Conservation (phyloP, 139 green algal species). For the Pedinophyceae sp. region DNA sequence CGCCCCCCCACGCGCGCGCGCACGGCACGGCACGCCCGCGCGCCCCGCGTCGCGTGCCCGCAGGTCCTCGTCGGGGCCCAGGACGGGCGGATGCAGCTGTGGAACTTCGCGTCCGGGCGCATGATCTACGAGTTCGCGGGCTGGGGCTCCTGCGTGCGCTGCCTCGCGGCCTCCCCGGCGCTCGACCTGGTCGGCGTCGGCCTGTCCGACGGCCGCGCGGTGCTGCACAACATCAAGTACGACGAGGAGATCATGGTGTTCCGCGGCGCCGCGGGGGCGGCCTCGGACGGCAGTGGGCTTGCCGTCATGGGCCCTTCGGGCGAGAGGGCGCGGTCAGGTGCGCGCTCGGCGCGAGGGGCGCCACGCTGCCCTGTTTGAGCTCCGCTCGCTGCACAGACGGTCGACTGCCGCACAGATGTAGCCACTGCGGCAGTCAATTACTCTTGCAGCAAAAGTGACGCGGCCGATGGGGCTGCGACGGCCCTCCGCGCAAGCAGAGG, state of each 20-base stretch:
- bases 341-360: too few species aligned
- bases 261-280: conserved; percentile 50
- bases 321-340: too few species aligned
- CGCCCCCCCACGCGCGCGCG: too few species aligned
- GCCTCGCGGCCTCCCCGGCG: conserved; percentile 58
- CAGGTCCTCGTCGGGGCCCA: conserved; percentile 44
- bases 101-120: conserved; percentile 60
- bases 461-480: neutral
- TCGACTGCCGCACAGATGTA: too few species aligned
- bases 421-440: too few species aligned
- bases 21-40: too few species aligned
- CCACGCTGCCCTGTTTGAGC: too few species aligned
- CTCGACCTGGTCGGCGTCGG: conserved; percentile 85
- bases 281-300: conserved; percentile 5
- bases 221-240: conserved; percentile 68
- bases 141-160: conserved; percentile 31
- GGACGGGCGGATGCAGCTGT: conserved; percentile 67
- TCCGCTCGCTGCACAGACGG: too few species aligned
- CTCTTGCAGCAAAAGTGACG: neutral
- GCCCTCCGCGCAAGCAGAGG: too few species aligned
- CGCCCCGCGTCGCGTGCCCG: neutral
- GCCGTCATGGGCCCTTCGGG: conserved; percentile 9
- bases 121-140: conserved; percentile 35
- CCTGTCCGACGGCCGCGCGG: conserved; percentile 59
- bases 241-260: conserved; percentile 37